A percentile compares a stretch with the other conserved stretches of the same genome.
phyloP scores from a whole-genome alignment of 2,329 filamentous ascomycete species.

The Macrophomina phaseolina region DNA sequence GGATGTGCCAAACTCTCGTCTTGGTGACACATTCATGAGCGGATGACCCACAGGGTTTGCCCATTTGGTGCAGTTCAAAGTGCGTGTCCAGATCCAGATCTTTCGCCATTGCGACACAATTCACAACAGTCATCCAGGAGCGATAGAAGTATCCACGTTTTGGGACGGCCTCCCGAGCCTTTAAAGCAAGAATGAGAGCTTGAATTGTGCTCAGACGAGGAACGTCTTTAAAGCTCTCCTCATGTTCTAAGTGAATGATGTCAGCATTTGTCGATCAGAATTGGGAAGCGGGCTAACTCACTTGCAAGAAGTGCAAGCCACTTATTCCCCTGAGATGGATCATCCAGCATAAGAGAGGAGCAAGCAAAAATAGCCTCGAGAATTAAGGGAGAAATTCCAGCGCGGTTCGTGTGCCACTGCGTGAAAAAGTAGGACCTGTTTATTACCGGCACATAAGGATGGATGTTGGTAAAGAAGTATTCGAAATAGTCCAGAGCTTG shows the following conservation, averaged over 20 bases:
- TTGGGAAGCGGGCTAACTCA: constrained; percentile 51
- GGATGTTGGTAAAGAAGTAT: constrained; percentile 87
- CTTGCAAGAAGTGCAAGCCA: constrained; percentile 91
- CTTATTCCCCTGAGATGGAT: constrained; percentile 82
- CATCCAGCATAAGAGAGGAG: constrained; percentile 80
- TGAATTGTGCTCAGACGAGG: constrained; percentile 91
- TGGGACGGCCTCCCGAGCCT: constrained; percentile 88
- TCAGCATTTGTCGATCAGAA: constrained; percentile 31
- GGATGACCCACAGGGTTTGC: constrained; percentile 70
- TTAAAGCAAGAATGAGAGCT: constrained; percentile 83
- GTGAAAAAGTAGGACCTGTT: constrained; percentile 83
- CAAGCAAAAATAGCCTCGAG: constrained; percentile 92
- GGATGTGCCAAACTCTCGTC: constrained; percentile 86
- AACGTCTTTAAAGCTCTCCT: constrained; percentile 91
- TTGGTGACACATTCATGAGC: constrained; percentile 81
- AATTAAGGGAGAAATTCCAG: constrained; percentile 86
- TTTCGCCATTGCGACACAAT: constrained; percentile 90
- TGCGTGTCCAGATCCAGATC: constrained; percentile 91
- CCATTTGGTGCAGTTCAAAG: constrained; percentile 75
- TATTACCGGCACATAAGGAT: constrained; percentile 90
- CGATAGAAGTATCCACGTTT: constrained; percentile 96
- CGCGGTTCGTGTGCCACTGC: constrained; percentile 83
- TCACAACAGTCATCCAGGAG: constrained; percentile 95
- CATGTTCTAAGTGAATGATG: constrained; percentile 67
- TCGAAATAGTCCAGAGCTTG: constrained; percentile 84